Base-by-base conservation (phyloP, 495 filamentous ascomycete genomes). In the Aspergillus ellipticus region DNA sequence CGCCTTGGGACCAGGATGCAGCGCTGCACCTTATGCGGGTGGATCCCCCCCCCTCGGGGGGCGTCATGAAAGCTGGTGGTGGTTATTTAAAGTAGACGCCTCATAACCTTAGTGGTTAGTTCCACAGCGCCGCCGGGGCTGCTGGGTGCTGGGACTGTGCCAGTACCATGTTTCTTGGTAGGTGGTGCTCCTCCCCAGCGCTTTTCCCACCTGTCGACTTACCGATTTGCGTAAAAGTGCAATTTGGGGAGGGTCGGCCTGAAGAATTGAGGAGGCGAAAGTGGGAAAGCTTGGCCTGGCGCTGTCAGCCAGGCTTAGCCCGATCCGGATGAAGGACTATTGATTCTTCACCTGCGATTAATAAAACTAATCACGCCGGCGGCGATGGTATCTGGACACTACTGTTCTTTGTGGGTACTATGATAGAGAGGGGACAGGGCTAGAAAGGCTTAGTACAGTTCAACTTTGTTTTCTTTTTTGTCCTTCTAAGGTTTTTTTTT, bases 61-160 rank as follows among this genome's bases (percentile, higher is more conserved):
- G 24, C 24, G 24, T 28, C 24, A 28, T 3, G 24, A n/a, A 28
- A 28, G 24, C 24, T 28, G 24, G 33, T 15, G 8, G 33, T 35
- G 33, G 35, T 39, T n/a, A 49, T 49, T 51, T 51, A 41, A 51
- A 51, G 49, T 51, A 41, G 33, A 39, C 28, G 33, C 17, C 31
- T 37, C 33, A 51, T 37, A 51, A 51, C 31, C 49, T 51, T 51
- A 51, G 49, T 51, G 33, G 49, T n/a, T 39, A 1, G 13, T n/a
- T n/a, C 35, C 11, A 8, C 13, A n/a, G 11, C 11, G 35, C 24
- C 24, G 24, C 24, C 24, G 24, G 24, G 24, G 24, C 24, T 28
- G 24, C 24, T 28, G 24, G 16, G 4, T 20, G 19, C 42, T 45
- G 42, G 8, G 21, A 24, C 3, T 10, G 22, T 48, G n/a, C 21